Evolutionary conservation across 1,284 basidiomycete species (phyloP), one percentile per base, ranked within the genome.

Genomic region (Malassezia slooffiae): DNA sequence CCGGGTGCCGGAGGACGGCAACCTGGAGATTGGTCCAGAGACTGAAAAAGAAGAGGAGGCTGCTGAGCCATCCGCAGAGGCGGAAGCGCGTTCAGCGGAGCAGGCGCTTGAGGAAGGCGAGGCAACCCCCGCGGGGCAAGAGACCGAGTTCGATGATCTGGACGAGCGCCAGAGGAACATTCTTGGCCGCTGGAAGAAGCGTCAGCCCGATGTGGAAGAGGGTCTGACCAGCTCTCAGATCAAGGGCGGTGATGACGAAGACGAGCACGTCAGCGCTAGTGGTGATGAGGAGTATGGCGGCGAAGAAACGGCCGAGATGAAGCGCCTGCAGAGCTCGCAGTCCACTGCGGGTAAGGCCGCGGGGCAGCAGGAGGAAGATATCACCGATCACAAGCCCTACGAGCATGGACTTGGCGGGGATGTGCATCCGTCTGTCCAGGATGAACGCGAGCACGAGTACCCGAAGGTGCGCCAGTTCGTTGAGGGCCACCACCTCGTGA

Each of bases 401-500:
- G 23, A 41, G 15, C 34, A 41, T 12, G 8, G 26, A 48, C 30
- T 24, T 22, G 7, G 43, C 40, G 17, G n/a, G 27, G 3, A 27
- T 17, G 17, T 10, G 10, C 21, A 21, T 48, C 5, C 32, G 27
- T n/a, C n/a, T n/a, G 17, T 26, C 3, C n/a, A 37, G 13, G 8
- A 35, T 20, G 37, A 52, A 16, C 26, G 54, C 11, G 38, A 54
- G 17, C n/a, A 35, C 9, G 29, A 44, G 4, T 66, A 57, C 50
- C 64, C 66, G 2, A 50, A 44, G 16, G 43, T 56, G 7, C 49
- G 52, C 17, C 50, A 61, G 26, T 69, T 65, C 65, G 49, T 66
- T 13, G 65, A 69, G 39, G 67, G 67, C 3, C 40, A 55, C 42
- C 52, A 61, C 9, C 48, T 69, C 5, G 52, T 69, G 15, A 43